Conservation (phyloP, 257 asterid genomes). For the Lantana camara region DNA sequence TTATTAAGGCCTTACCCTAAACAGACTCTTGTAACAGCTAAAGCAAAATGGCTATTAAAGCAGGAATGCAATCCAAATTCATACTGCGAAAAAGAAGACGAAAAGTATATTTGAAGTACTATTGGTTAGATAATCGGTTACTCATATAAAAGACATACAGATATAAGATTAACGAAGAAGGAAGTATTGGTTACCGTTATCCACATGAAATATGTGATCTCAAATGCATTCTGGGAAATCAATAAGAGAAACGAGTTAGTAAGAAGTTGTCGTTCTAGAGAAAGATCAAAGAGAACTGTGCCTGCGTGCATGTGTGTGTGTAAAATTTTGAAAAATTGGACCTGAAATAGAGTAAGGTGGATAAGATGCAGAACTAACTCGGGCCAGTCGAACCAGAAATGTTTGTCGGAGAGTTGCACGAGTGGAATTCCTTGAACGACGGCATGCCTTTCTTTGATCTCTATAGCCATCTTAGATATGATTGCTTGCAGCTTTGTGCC, state of each 20-base stretch:
- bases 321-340: not conserved
- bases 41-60: conserved; percentile 49
- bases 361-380: conserved; percentile 57
- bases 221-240: conserved; percentile 70
- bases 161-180: not conserved
- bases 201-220: conserved; percentile 78
- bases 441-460: conserved; percentile 77
- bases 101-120: too few relatives aligned
- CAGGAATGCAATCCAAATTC: conserved; percentile 81
- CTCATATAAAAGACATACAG: too few relatives aligned
- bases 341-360: conserved; percentile 84
- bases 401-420: conserved; percentile 69
- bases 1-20: conserved; percentile 51
- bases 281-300: too few relatives aligned
- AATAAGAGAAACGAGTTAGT: too few relatives aligned
- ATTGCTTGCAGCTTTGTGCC: conserved; percentile 84
- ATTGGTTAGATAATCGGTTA: too few relatives aligned
- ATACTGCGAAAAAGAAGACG: conserved; percentile 46
- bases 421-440: conserved; percentile 89
- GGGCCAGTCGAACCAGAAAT: conserved; percentile 76
- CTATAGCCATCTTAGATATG: conserved; percentile 74
- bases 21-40: conserved; percentile 51
- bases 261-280: too few relatives aligned
- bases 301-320: too few relatives aligned
- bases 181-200: conserved; percentile 48